Percentiles rank a stretch among this genome's conserved stretches.
These are phyloP conservation scores for Aureobasidium sp. DNA, from an alignment of 2,329 filamentous ascomycete species.

Conservation along the genomic window DNA sequence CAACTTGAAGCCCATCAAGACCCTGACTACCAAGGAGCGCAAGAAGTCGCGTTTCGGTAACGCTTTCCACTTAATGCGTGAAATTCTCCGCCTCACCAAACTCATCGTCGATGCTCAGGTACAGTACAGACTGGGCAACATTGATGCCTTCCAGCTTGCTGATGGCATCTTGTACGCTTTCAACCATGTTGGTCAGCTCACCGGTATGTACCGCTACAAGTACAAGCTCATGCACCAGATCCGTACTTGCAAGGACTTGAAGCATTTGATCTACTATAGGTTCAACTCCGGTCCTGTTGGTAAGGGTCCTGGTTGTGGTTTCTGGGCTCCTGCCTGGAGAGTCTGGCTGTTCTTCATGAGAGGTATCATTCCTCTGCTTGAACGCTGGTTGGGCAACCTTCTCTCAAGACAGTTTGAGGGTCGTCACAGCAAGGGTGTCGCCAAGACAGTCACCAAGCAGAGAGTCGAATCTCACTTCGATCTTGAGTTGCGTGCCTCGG, in stretches of 20 bases:
- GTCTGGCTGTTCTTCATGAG: conserved; percentile 99
- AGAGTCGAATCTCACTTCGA: conserved; percentile 98
- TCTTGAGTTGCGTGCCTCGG: conserved; percentile 88
- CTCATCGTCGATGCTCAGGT: conserved; percentile 98
- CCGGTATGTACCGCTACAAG: conserved; percentile 99
- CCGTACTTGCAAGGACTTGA: conserved; percentile 95
- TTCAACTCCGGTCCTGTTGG: conserved; percentile 97
- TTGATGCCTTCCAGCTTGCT: conserved; percentile 96
- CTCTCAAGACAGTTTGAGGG: conserved; percentile 97
- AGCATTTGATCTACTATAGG: conserved; percentile 97
- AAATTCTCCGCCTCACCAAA: conserved; percentile 91
- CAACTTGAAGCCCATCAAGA: conserved; percentile 98
- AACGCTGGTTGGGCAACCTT: conserved; percentile 94
- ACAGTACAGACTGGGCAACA: conserved; percentile 93
- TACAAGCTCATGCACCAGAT: conserved; percentile 99
- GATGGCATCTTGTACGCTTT: conserved; percentile 99
- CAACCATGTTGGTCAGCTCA: conserved; percentile 96
- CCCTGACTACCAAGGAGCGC: conserved; percentile 92
- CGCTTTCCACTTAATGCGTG: conserved; percentile 97
- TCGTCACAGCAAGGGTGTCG: conserved; percentile 95
- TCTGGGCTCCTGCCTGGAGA: conserved; percentile 97
- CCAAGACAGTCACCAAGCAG: conserved; percentile 98
- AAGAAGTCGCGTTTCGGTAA: conserved; percentile 99
- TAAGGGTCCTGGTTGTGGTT: conserved; percentile 94
- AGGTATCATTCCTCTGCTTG: conserved; percentile 90